These are phyloP conservation scores for Fagus sylvatica DNA, from an alignment of 306 rosid genomes.

Conservation along the genomic window DNA sequence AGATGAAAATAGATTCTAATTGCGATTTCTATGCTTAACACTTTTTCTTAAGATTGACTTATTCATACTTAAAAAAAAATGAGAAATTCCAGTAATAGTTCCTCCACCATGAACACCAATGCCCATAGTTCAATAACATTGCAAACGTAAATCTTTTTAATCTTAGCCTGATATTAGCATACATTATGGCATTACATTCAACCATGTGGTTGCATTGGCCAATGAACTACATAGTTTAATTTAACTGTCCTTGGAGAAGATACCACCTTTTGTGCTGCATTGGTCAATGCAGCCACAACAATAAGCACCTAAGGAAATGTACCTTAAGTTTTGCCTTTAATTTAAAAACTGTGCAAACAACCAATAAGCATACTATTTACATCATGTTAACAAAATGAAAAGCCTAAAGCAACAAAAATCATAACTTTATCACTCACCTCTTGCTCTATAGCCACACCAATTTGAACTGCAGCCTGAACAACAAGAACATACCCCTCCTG, in stretches of 20 bases:
- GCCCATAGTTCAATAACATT: background rate
- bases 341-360: background rate
- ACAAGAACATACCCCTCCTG: slow-evolving; percentile 68
- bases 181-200: background rate
- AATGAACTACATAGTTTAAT: too few species aligned
- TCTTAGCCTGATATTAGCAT: background rate
- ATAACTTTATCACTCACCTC: slow-evolving; percentile 52
- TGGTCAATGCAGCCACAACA: too few species aligned
- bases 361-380: background rate
- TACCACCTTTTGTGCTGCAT: too few species aligned
- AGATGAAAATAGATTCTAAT: background rate
- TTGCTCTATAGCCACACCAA: slow-evolving; percentile 77
- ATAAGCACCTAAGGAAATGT: too few species aligned
- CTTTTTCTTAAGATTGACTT: background rate
- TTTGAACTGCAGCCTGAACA: slow-evolving; percentile 78
- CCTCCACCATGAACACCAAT: background rate
- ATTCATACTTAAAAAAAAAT: background rate
- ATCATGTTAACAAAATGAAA: background rate
- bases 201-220: too few species aligned
- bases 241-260: too few species aligned
- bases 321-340: too few species aligned
- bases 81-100: background rate
- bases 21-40: background rate
- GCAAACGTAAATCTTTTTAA: background rate
- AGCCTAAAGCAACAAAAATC: background rate